Percentiles rank a stretch among this genome's conserved stretches.
Evolutionary conservation across 2,329 filamentous ascomycete species (phyloP).

Genomic region (Cadophora malorum): DNA sequence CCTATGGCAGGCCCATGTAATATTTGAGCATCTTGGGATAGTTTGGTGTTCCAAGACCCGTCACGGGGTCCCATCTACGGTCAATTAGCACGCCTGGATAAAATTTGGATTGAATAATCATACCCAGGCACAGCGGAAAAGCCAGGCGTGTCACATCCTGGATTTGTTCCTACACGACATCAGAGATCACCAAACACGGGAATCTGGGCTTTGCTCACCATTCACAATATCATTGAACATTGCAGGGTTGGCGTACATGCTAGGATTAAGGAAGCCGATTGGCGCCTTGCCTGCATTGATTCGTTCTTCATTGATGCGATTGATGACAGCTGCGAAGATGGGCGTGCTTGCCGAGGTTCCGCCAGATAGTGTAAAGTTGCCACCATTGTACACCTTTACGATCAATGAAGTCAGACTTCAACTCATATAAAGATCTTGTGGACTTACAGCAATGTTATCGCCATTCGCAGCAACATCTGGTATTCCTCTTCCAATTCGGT

Average conservation of each 20-base stretch:
- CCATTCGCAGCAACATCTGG: slow-evolving; percentile 61
- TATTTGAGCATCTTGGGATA: background rate
- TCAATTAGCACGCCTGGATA: background rate
- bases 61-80: background rate
- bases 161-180: background rate
- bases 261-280: slow-evolving; percentile 59
- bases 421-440: too few relatives aligned
- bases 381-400: slow-evolving; percentile 30
- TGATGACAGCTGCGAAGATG: slow-evolving; percentile 53
- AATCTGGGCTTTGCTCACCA: slow-evolving; percentile 5
- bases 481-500: slow-evolving; percentile 41
- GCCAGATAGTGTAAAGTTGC: slow-evolving; percentile 47
- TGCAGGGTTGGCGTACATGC: slow-evolving; percentile 53
- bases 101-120: background rate
- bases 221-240: slow-evolving; percentile 45
- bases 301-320: slow-evolving; percentile 56
- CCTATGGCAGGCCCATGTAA: background rate
- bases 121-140: background rate
- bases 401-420: too few relatives aligned
- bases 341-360: slow-evolving; percentile 62
- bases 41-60: background rate
- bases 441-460: slow-evolving; percentile 55
- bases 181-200: background rate
- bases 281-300: slow-evolving; percentile 52
- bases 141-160: background rate